Evolutionary conservation across 805 yeast genomes (phyloP).

Genomic region (Soucietia sequanensis): DNA sequence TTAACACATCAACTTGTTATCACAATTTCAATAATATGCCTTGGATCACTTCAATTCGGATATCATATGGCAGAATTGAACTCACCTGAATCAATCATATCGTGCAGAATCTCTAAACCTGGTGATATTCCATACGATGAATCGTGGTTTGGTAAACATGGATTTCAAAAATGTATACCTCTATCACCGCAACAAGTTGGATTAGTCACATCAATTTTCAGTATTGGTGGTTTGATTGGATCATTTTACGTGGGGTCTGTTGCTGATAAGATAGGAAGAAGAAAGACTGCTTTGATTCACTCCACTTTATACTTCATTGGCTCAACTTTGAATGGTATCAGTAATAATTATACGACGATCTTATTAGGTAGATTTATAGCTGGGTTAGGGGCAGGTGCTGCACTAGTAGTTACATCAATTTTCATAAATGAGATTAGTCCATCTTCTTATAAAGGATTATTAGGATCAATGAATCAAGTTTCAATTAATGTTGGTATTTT

Average conservation of each 20-base stretch:
- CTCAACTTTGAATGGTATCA: conserved; percentile 54
- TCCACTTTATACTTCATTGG: conserved; percentile 57
- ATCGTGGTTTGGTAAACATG: conserved; percentile 41
- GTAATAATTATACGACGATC: conserved; percentile 44
- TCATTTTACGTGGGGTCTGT: conserved; percentile 65
- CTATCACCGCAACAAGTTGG: conserved; percentile 63
- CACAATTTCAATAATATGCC: conserved; percentile 58
- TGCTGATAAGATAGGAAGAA: conserved; percentile 68
- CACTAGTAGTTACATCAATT: conserved; percentile 82
- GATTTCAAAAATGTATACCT: conserved; percentile 52
- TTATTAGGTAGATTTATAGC: conserved; percentile 70
- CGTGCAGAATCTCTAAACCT: conserved; percentile 47
- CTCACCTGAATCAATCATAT: conserved; percentile 75
- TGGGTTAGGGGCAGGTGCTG: conserved; percentile 86
- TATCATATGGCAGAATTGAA: conserved; percentile 93
- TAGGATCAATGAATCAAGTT: conserved; percentile 90
- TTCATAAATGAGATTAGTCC: conserved; percentile 83
- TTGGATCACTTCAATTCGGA: conserved; percentile 87
- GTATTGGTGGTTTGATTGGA: conserved; percentile 81
- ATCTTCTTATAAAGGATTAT: conserved; percentile 58
- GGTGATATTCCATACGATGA: conserved; percentile 29
- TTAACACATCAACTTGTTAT: conserved; percentile 36
- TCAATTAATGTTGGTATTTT: conserved; percentile 84
- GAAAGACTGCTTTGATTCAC: conserved; percentile 50
- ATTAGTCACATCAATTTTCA: conserved; percentile 70